These are phyloP conservation scores for Begonia fuchsioides DNA, from an alignment of 306 rosid species.

Conservation along the genomic window DNA sequence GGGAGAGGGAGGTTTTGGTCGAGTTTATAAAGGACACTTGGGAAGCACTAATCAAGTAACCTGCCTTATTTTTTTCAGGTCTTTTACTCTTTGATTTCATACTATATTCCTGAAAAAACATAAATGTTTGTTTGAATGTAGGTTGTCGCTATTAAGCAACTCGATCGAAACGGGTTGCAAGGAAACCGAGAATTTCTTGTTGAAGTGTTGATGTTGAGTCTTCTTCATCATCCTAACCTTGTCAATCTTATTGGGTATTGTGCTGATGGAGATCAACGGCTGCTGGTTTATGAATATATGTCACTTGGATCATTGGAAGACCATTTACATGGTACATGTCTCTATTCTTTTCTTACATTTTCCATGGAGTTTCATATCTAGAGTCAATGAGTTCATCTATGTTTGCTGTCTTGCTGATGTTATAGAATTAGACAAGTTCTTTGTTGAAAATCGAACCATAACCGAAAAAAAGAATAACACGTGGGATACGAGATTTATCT, in stretches of 20 bases:
- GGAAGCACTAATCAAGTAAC: conserved; percentile 57
- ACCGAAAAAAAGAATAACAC: too few relatives aligned
- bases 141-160: conserved; percentile 89
- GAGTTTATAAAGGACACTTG: conserved; percentile 76
- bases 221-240: conserved; percentile 86
- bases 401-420: too few relatives aligned
- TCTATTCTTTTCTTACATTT: too few relatives aligned
- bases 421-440: too few relatives aligned
- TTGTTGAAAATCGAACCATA: too few relatives aligned
- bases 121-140: conserved; percentile 16
- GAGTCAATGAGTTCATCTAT: too few relatives aligned
- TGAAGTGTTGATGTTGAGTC: conserved; percentile 88
- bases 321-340: conserved; percentile 60
- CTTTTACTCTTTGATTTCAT: too few relatives aligned
- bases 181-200: conserved; percentile 93
- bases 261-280: conserved; percentile 98
- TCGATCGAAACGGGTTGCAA: conserved; percentile 83
- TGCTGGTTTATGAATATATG: conserved; percentile 87
- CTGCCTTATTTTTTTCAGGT: conserved; percentile 8
- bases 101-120: too few relatives aligned
- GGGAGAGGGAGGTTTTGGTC: conserved; percentile 94
- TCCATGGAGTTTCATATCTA: too few relatives aligned
- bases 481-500: too few relatives aligned
- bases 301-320: conserved; percentile 84
- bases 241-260: conserved; percentile 90